Evolutionary conservation across 768 basidiomycete genomes (phyloP), one percentile per base, ranked within the genome.

Genomic region (Wakefieldia striispora): DNA sequence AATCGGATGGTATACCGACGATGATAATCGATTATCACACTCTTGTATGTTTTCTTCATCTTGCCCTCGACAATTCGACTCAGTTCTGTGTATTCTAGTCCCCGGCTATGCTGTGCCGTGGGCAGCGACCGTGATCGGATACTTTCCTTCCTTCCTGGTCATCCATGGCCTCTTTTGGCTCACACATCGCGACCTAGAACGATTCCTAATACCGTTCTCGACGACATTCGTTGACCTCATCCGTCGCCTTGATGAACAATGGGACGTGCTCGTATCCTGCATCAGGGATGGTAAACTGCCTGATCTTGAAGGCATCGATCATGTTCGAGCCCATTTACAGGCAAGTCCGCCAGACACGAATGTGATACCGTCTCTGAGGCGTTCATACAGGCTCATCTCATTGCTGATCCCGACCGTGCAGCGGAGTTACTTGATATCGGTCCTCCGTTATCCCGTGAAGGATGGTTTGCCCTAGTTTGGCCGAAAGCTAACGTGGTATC

Each of bases 161-260:
- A 55, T 64, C 5, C 56, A 62, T n/a, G 58, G 55, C 5, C 51
- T 63, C 4, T 63, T 64, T 43, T 56, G 50, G 27, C 50, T 64
- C 7, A 26, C 38, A 5, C 27, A 26, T 21, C 29, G 35, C 14
- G 36, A 51, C 5, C 1, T 65, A 11, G 14, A 17, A 1, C 19
- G 1, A 4, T 48, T 64, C 19, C 3, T 2, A 1, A 14, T 42
- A 13, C 21, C 47, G 1, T 58, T 60, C 9, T 36, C 45, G 20
- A 50, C 53, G 2, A 13, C 45, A 13, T 54, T 61, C 17, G 12
- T 55, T 3, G 56, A 47, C 24, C 36, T 63, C 19, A n/a, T 63
- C 9, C 48, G 38, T 10, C 42, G 47, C 24, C 38, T 58, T 7
- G 42, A 63, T 19, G 56, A 61, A 7, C 48, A 53, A 12, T 61